Evolutionary conservation across 306 rosid species (phyloP).

Genomic region (Mimosa pudica): DNA sequence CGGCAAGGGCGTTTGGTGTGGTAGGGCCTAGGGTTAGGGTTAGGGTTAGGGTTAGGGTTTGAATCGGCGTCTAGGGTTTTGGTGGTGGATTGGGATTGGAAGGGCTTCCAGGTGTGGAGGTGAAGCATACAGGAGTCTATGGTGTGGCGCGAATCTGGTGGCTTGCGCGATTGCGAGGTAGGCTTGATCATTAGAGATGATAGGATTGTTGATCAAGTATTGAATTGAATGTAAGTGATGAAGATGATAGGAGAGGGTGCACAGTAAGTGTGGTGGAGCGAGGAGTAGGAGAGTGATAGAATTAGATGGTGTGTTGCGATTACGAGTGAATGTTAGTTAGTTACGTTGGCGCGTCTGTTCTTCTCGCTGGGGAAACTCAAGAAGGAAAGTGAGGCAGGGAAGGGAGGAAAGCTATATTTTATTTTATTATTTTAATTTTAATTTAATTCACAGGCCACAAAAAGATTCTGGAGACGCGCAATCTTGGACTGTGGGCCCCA

Average conservation of each 20-base stretch:
- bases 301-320: too few relatives aligned
- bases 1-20: conserved; percentile 86
- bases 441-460: not conserved
- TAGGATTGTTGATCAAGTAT: not conserved
- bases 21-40: conserved; percentile 36
- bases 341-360: not conserved
- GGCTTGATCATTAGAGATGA: conserved; percentile 32
- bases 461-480: conserved; percentile 17
- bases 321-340: too few relatives aligned
- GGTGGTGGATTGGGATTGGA: conserved; percentile 52
- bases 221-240: too few relatives aligned
- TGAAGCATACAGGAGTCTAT: conserved; percentile 67
- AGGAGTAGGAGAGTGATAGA: too few relatives aligned
- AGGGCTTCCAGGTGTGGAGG: conserved; percentile 83
- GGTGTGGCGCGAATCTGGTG: conserved; percentile 62
- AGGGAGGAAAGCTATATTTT: too few relatives aligned
- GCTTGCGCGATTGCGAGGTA: conserved; percentile 71
- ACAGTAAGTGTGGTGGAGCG: not conserved
- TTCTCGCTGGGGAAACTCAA: not conserved
- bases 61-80: conserved; percentile 58
- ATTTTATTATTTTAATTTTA: too few relatives aligned
- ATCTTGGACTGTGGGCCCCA: not conserved
- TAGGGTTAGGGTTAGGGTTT: conserved; percentile 22
- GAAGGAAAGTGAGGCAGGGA: too few relatives aligned
- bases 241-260: not conserved